Conservation (phyloP, 371 early-diverging fungal genomes). For the Rhizopus arrhizus region DNA sequence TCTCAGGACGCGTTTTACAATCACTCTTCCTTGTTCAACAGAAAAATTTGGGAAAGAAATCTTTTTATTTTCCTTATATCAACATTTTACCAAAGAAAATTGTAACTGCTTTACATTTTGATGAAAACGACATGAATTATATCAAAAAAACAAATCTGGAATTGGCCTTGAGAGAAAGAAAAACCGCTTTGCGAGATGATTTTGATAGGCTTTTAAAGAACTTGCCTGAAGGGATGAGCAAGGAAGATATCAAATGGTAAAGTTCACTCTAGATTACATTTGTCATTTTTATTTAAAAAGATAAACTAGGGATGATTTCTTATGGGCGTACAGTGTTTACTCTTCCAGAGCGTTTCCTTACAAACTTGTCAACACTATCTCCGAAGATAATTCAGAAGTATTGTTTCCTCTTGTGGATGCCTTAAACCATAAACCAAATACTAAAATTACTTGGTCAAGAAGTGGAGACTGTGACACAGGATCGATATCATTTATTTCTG, state of each 20-base stretch:
- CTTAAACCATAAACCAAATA: slow-evolving; percentile 59
- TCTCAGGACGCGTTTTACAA: slow-evolving; percentile 44
- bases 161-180: slow-evolving; percentile 44
- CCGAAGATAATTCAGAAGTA: slow-evolving; percentile 39
- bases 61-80: slow-evolving; percentile 58
- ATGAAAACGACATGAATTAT: slow-evolving; percentile 46
- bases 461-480: slow-evolving; percentile 34
- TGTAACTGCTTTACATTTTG: slow-evolving; percentile 46
- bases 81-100: slow-evolving; percentile 50
- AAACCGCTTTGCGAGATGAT: slow-evolving; percentile 29
- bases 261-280: background rate
- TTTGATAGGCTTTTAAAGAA: slow-evolving; percentile 33
- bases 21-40: slow-evolving; percentile 46
- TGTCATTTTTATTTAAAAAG: slow-evolving; percentile 1
- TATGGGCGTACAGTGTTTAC: slow-evolving; percentile 62
- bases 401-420: slow-evolving; percentile 62
- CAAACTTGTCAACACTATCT: slow-evolving; percentile 42
- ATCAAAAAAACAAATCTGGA: slow-evolving; percentile 57
- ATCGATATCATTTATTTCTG: slow-evolving; percentile 40
- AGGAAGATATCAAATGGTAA: slow-evolving; percentile 42
- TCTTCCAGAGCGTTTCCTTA: slow-evolving; percentile 67
- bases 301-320: slow-evolving; percentile 49
- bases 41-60: slow-evolving; percentile 30
- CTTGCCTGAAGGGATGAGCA: slow-evolving; percentile 29
- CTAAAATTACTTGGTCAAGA: slow-evolving; percentile 55